A percentile compares a stretch with the other conserved stretches of the same genome.
Evolutionary conservation across 1,284 basidiomycete species (phyloP).

Genomic region (Tylopilus sp.): DNA sequence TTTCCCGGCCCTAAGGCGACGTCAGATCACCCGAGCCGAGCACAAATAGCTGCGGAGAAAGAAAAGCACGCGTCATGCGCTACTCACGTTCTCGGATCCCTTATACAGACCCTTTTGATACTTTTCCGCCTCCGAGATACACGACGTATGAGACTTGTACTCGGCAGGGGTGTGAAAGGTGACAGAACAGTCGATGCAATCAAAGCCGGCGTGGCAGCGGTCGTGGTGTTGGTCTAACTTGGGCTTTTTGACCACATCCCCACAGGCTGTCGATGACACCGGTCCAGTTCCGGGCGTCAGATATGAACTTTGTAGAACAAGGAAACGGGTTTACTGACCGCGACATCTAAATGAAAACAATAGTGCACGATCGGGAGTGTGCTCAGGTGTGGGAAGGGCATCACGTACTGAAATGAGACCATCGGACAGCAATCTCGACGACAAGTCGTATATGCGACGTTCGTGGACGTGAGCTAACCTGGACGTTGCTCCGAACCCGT

Average conservation of each 20-base stretch:
- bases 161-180: constrained; percentile 73
- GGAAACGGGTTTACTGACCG: constrained; percentile 8
- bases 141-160: constrained; percentile 80
- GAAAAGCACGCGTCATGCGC: background rate
- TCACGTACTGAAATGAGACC: constrained; percentile 35
- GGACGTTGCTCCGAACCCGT: background rate
- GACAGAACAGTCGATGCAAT: constrained; percentile 84
- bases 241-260: constrained; percentile 88
- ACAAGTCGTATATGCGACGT: constrained; percentile 34
- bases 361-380: background rate
- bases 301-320: background rate
- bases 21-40: background rate
- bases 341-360: constrained; percentile 16
- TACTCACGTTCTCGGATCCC: constrained; percentile 20
- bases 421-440: constrained; percentile 8
- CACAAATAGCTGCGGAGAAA: background rate
- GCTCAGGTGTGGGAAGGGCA: background rate
- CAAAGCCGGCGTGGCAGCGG: constrained; percentile 66
- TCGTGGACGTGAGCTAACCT: background rate
- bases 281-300: background rate
- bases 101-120: constrained; percentile 81
- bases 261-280: constrained; percentile 44
- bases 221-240: constrained; percentile 73
- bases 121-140: constrained; percentile 88
- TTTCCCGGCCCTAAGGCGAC: constrained; percentile 13